Evolutionary conservation across 768 basidiomycete species (phyloP).

Genomic region (Dentipellis fragilis): DNA sequence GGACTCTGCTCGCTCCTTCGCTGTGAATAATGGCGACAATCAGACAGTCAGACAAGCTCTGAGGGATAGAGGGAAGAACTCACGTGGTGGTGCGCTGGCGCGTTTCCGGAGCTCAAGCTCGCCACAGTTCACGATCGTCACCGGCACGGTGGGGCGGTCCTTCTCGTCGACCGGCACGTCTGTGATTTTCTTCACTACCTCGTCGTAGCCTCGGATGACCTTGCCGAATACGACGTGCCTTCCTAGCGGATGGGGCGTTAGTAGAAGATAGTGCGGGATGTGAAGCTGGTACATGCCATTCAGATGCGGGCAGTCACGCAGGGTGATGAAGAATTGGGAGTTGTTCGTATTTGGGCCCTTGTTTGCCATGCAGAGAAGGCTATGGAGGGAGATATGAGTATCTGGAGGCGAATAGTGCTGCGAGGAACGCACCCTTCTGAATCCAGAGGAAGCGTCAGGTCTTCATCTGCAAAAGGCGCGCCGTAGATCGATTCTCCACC

Average conservation of each 20-base stretch:
- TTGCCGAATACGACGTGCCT: conserved; percentile 46
- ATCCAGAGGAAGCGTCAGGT: conserved; percentile 54
- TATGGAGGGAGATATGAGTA: conserved; percentile 14
- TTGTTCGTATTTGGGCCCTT: conserved; percentile 76
- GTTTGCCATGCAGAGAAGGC: conserved; percentile 86
- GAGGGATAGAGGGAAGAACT: conserved; percentile 3
- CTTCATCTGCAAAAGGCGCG: conserved; percentile 67
- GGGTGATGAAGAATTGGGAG: conserved; percentile 81
- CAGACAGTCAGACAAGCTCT: too few species aligned
- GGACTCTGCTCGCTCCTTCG: conserved; percentile 4
- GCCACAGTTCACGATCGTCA: conserved; percentile 69
- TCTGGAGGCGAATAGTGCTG: not conserved
- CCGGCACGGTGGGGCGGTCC: conserved; percentile 58
- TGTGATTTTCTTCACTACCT: conserved; percentile 48
- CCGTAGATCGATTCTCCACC: conserved; percentile 83
- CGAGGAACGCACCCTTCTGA: conserved; percentile 39
- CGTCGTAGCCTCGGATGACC: conserved; percentile 50
- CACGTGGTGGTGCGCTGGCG: conserved; percentile 12
- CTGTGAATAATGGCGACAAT: not conserved
- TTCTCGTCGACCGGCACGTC: conserved; percentile 64
- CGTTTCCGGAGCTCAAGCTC: conserved; percentile 65
- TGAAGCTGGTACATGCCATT: conserved; percentile 43
- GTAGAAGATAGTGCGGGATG: conserved; percentile 16
- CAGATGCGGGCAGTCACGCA: conserved; percentile 64
- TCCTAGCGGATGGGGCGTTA: conserved; percentile 32